Base-by-base conservation (phyloP, 257 asterid species). In the Henckelia pumila region DNA sequence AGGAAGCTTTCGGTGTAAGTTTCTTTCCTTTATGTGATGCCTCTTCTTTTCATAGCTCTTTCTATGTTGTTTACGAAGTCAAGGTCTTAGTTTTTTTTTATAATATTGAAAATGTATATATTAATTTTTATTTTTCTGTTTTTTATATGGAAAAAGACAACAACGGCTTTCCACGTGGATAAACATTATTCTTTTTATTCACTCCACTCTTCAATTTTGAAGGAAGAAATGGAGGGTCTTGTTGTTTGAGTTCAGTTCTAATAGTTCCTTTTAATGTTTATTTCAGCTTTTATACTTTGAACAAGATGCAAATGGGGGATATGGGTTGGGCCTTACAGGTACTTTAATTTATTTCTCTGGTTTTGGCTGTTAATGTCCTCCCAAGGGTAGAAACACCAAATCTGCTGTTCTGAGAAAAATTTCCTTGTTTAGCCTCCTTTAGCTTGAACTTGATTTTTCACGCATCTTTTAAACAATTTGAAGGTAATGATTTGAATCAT, bases 281-380 rank as follows among this genome's bases (percentile, higher is more conserved):
- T 70, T 75, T 73, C 84, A 83, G 89, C 89, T 83, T 35, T 77
- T 94, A 44, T 94, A 84, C 81, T 94, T 94, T 56, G 99, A 94
- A 78, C 96, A 91, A 78, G 99, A 94, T 73, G 80, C 76, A 63
- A 86, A 86, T 79, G 99, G 86, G 56, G 99, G 99, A 67, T 94
- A 91, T 68, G 98, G 99, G 40, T 73, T 94, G 80, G n/a, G 99
- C 96, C 22, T 86, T 94, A 82, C 99, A 94, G 99, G 99, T 94
- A 84, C 23, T 66, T 44, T 62, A 71, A 4, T 70, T 71, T 40
- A 20, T 29, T 10, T 60, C 53, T 77, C 58, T n/a, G 19, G 37
- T 68, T 13, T 20, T 67, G 2, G 17, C 63, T 62, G 23, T 56
- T n/a, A 49, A 66, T 40, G 50, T 10, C 50, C 17, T 40, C 50